A percentile compares a stretch with the other conserved stretches of the same genome.
phyloP scores from a whole-genome alignment of 345 rosid species.

The Arabis alpina region DNA sequence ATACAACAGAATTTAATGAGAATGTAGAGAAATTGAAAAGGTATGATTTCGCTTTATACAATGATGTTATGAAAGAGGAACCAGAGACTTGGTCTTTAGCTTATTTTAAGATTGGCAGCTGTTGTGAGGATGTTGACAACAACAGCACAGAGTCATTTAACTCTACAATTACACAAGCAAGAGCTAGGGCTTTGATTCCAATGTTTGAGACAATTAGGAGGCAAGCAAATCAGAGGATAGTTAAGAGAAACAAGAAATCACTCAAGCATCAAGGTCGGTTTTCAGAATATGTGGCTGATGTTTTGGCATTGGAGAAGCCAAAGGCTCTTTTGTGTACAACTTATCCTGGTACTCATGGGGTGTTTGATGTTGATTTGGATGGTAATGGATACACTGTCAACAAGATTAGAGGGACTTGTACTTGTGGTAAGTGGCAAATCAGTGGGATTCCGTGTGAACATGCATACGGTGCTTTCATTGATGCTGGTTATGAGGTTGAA shows the following conservation, averaged over 20 bases:
- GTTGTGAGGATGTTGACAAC: constrained; percentile 3
- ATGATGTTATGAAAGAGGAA: background rate
- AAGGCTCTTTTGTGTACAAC: background rate
- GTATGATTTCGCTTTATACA: background rate
- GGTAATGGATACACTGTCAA: background rate
- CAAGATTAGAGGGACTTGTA: background rate
- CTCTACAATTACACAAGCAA: background rate
- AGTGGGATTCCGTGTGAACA: background rate
- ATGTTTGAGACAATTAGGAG: background rate
- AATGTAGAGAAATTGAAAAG: background rate
- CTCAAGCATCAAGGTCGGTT: background rate
- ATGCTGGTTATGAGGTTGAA: background rate
- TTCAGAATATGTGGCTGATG: background rate
- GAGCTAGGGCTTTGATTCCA: background rate
- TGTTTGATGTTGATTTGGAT: background rate
- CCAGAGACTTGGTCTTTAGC: background rate
- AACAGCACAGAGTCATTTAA: background rate
- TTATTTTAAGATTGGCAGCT: background rate
- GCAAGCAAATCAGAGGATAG: background rate
- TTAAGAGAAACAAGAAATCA: background rate
- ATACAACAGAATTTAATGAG: too few relatives aligned
- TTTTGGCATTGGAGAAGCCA: background rate
- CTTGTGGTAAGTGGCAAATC: background rate
- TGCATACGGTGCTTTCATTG: background rate
- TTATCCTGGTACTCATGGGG: background rate